Base-by-base conservation (phyloP, 805 yeast species). In the Wickerhamiella galacta region DNA sequence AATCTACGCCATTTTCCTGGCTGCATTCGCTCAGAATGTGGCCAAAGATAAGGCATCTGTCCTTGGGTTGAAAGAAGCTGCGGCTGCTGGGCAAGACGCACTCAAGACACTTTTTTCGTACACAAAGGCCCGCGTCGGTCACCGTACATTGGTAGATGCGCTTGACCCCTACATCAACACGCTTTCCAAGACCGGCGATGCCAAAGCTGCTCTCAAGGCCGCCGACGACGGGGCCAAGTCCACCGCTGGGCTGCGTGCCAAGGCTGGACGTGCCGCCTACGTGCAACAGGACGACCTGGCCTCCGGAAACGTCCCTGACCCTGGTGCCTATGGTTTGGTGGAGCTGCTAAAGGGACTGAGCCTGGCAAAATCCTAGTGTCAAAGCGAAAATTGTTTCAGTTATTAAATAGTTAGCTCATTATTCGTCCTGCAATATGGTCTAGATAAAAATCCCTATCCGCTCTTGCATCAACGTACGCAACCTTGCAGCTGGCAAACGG, bases 181-280 rank as follows among this genome's bases (percentile, higher is more conserved):
- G 6, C 68, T 81, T 20, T 43, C 56, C 4, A 41, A 58, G 11
- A 56, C 75, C 0, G 54, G 58, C 4, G 75, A 75, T 45, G 54
- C 81, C 22, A 40, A 47, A 6, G 57, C 59, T 28, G 93, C 95
- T 4, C 68, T 71, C 11, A 47, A 58, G 21, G 83, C 81, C 8
- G 93, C 92, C 6, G 60, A 60, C 25, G 57, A 66, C 25, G 93
- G 93, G 30, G 87, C 93, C 17, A 72, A 78, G 29, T 57, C 66
- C 3, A 87, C 96, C 1, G 72, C 73, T 31, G 60, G 70, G 23
- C 57, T 79, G 42, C 75, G 70, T 42, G 95, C 95, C 28, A 75
- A 75, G 45, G 82, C 87, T 44, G 96, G 96, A 20, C 70, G 96
- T 48, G 94, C 96, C 12, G 76, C 93, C 4, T 87, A 85, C 51